phyloP scores from a whole-genome alignment of 352 stramenopile genomes.

The Pilasporangium apinafurcum region DNA sequence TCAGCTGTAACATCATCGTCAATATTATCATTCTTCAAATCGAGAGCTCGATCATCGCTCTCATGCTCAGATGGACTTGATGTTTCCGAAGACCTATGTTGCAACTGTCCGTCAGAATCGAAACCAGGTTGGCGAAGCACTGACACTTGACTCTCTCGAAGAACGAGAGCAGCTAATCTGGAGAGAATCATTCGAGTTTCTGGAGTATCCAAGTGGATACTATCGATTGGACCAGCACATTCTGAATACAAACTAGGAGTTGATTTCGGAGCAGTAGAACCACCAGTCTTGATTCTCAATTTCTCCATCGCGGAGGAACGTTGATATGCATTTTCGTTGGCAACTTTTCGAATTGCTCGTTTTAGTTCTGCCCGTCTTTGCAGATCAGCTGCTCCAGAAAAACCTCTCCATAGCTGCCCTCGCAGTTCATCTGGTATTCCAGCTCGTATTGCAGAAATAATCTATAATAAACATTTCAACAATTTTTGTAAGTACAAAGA shows the following conservation, averaged over 20 bases:
- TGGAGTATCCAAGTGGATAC: conserved; percentile 23
- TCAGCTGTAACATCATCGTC: conserved; percentile 13
- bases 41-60: conserved; percentile 13
- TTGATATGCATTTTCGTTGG: conserved; percentile 41
- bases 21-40: conserved; percentile 21
- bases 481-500: neutral
- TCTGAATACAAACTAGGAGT: conserved; percentile 34
- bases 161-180: conserved; percentile 41
- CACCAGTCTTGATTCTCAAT: neutral
- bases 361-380: conserved; percentile 59
- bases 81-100: conserved; percentile 27
- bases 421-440: conserved; percentile 75
- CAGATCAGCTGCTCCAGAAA: conserved; percentile 54
- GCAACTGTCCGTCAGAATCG: conserved; percentile 14
- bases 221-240: conserved; percentile 32
- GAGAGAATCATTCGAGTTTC: conserved; percentile 66
- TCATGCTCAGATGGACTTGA: conserved; percentile 34
- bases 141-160: conserved; percentile 36
- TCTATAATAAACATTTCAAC: conserved; percentile 13
- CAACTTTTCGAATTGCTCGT: conserved; percentile 32
- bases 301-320: conserved; percentile 2
- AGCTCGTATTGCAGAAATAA: conserved; percentile 65
- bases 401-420: conserved; percentile 67
- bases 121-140: conserved; percentile 11
- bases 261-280: conserved; percentile 3